These are phyloP conservation scores for Alnus glutinosa DNA, from an alignment of 306 rosid species.

Conservation along the genomic window DNA sequence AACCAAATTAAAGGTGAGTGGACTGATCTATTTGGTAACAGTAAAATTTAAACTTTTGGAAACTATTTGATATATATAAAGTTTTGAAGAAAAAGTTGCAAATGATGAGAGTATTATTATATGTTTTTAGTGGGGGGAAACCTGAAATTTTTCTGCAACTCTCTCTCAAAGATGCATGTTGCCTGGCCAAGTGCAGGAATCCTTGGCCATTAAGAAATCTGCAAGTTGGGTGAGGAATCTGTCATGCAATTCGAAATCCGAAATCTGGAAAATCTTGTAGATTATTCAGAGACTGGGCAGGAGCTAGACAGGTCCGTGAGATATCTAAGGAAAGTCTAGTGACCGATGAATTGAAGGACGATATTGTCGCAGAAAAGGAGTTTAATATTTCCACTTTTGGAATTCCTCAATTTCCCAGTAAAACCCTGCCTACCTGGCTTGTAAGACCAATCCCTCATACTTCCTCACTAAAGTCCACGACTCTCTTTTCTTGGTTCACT, in stretches of 20 bases:
- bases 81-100: slow-evolving; percentile 7
- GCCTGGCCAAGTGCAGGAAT: slow-evolving; percentile 57
- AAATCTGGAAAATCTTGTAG: slow-evolving; percentile 16
- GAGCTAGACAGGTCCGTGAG: slow-evolving; percentile 40
- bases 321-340: slow-evolving; percentile 37
- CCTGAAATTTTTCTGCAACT: slow-evolving; percentile 40
- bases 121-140: slow-evolving; percentile 34
- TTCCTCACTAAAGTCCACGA: slow-evolving; percentile 35
- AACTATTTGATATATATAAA: no score
- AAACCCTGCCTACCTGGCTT: slow-evolving; percentile 37
- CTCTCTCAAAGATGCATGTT: slow-evolving; percentile 27
- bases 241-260: slow-evolving; percentile 31
- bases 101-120: slow-evolving; percentile 16
- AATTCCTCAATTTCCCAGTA: slow-evolving; percentile 49
- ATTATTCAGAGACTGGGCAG: slow-evolving; percentile 25
- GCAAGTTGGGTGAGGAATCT: slow-evolving; percentile 36
- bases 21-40: no score
- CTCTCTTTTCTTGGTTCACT: slow-evolving; percentile 30
- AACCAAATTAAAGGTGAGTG: no score
- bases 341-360: neutral
- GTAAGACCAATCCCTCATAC: slow-evolving; percentile 36
- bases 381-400: slow-evolving; percentile 42
- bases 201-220: slow-evolving; percentile 53
- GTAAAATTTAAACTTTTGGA: no score
- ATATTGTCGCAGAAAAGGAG: slow-evolving; percentile 19